Evolutionary conservation across 2,329 filamentous ascomycete genomes (phyloP), one percentile per base, ranked within the genome.

Genomic region (Fonsecaea nubica): DNA sequence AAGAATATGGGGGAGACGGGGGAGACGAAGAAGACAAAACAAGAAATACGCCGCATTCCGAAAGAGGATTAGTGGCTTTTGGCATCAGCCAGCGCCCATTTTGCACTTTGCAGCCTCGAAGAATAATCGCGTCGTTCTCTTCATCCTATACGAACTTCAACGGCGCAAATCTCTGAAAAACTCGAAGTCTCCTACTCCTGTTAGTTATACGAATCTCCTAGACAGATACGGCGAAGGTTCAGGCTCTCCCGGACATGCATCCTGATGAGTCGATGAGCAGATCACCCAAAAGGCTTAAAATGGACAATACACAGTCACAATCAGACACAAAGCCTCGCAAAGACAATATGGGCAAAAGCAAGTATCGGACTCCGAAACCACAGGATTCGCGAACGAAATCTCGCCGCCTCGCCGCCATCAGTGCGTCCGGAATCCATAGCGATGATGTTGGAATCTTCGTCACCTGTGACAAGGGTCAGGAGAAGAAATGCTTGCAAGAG

Each of bases 381-480:
- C 52, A 57, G 53, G 21, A 30, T 45, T 32, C 45, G 40, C 36
- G 54, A 30, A 18, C 33, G 48, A n/a, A 59, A 18, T 6, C 50
- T 52, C 42, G 40, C 63, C 40, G 48, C n/a, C 25, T 32, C 15
- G 48, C 42, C 36, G 32, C 45, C 54, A 58, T 68, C 62, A 72
- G 70, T 58, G 62, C 70, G n/a, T 73, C 72, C 50, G 71, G 72
- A 74, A 71, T 82, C 58, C 79, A 81, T 64, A 74, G 71, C 61
- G 87, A 86, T 15, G 86, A 89, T 72, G 80, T 82, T 58, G 87
- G 87, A 10, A 86, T 89, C 33, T 89, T 87, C 80, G 84, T 86
- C 50, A 88, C 87, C 2, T 89, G 87, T 74, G 83, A 86, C 66
- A 86, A 85, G 77, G 86, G 86, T 67, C 84, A 82, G 73, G 87